phyloP scores from a whole-genome alignment of 768 basidiomycete species.

The Cyclocybe cylindracea region DNA sequence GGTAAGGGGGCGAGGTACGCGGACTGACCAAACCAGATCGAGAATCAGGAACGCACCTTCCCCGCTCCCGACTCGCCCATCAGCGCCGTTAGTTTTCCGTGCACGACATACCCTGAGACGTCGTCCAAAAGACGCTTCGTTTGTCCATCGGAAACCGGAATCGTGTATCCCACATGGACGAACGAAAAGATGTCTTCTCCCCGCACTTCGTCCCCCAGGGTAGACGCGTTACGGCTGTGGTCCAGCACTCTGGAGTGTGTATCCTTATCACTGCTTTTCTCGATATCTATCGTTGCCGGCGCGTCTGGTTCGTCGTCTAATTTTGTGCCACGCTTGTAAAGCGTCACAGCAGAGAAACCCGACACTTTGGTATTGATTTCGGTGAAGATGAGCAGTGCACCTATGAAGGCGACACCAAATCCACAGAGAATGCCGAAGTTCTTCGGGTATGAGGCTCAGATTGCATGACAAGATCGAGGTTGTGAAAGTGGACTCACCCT shows the following conservation, averaged over 20 bases:
- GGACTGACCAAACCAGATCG: neutral
- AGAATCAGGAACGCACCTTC: slow-evolving; percentile 34
- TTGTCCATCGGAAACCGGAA: slow-evolving; percentile 48
- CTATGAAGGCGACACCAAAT: slow-evolving; percentile 63
- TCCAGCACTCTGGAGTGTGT: slow-evolving; percentile 18
- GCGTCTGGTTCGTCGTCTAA: slow-evolving; percentile 19
- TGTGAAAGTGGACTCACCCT: slow-evolving; percentile 27
- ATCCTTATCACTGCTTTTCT: slow-evolving; percentile 24
- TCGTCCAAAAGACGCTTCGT: slow-evolving; percentile 59
- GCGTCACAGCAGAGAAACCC: slow-evolving; percentile 37
- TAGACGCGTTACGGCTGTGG: slow-evolving; percentile 27
- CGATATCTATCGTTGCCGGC: neutral
- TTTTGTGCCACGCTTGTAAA: slow-evolving; percentile 64
- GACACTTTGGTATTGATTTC: slow-evolving; percentile 45
- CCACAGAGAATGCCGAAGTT: slow-evolving; percentile 68
- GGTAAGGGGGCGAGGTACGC: neutral
- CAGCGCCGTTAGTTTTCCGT: slow-evolving; percentile 75
- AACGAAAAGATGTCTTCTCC: slow-evolving; percentile 71
- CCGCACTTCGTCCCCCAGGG: slow-evolving; percentile 5
- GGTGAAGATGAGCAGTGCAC: slow-evolving; percentile 54
- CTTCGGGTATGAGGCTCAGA: slow-evolving; percentile 24
- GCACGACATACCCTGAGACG: slow-evolving; percentile 79
- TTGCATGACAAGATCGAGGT: slow-evolving; percentile 2
- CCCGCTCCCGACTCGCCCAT: slow-evolving; percentile 62
- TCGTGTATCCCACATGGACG: slow-evolving; percentile 68